Evolutionary conservation across 306 rosid genomes (phyloP).

Genomic region (Castanopsis chinensis): DNA sequence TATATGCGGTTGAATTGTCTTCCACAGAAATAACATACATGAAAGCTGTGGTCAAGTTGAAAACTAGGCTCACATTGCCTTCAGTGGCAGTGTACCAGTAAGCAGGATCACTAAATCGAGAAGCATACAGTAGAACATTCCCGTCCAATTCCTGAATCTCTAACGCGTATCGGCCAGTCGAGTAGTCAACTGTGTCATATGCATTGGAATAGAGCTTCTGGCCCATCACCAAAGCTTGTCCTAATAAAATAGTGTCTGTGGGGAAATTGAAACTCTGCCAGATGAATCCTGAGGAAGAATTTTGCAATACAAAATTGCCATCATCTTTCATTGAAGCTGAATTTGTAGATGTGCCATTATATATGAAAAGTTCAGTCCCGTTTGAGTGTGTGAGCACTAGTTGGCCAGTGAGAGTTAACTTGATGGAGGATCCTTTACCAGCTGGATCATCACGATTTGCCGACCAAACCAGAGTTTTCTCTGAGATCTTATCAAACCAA

Average conservation of each 20-base stretch:
- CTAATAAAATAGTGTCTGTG: conserved; percentile 30
- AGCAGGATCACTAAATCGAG: conserved; percentile 5
- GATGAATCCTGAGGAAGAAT: neutral
- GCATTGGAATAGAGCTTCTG: conserved; percentile 31
- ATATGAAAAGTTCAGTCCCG: neutral
- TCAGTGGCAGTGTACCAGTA: conserved; percentile 12
- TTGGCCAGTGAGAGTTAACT: conserved; percentile 19
- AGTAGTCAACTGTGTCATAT: conserved; percentile 23
- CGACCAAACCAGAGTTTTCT: conserved; percentile 32
- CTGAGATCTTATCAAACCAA: conserved; percentile 25
- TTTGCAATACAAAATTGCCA: conserved; percentile 24
- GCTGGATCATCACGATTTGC: conserved; percentile 30
- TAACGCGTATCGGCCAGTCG: conserved; percentile 28
- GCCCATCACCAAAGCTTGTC: conserved; percentile 23
- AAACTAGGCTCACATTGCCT: conserved; percentile 10
- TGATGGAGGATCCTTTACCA: conserved; percentile 20
- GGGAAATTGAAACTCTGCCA: conserved; percentile 40
- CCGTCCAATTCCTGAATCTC: conserved; percentile 29
- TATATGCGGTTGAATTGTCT: neutral
- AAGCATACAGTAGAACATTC: conserved; percentile 23
- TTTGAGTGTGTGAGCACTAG: conserved; percentile 8
- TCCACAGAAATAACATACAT: conserved; percentile 22
- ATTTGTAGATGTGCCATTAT: neutral
- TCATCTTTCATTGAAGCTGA: conserved; percentile 25
- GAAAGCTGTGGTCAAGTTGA: conserved; percentile 21